Evolutionary conservation across 2,329 filamentous ascomycete genomes (phyloP).

Genomic region (Arthroderma sp.): DNA sequence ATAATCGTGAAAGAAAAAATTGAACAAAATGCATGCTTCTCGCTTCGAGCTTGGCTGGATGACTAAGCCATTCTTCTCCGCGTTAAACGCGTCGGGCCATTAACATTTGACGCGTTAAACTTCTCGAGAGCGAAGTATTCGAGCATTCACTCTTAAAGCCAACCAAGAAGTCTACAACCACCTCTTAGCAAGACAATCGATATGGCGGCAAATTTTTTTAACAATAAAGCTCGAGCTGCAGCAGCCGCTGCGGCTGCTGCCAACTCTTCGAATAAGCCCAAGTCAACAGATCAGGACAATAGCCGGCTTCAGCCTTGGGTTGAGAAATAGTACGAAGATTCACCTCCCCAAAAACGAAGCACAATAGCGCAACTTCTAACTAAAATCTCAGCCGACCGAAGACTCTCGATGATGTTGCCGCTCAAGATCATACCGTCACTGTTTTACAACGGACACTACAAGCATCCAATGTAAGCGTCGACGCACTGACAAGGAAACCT

Average conservation of each 20-base stretch:
- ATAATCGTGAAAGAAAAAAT: too few relatives aligned
- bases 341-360: neutral
- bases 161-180: too few relatives aligned
- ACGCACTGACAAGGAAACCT: conserved; percentile 11
- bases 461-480: conserved; percentile 60
- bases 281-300: conserved; percentile 48
- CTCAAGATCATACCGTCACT: conserved; percentile 92
- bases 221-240: conserved; percentile 69
- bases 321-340: conserved; percentile 72
- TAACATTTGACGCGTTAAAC: too few relatives aligned
- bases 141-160: too few relatives aligned
- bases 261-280: conserved; percentile 37
- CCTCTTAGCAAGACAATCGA: too few relatives aligned
- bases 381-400: conserved; percentile 63
- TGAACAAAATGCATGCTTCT: too few relatives aligned
- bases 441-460: conserved; percentile 86
- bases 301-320: conserved; percentile 81
- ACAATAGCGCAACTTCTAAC: conserved; percentile 4
- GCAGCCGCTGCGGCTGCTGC: conserved; percentile 50
- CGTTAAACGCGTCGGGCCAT: too few relatives aligned
- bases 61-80: too few relatives aligned
- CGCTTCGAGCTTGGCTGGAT: too few relatives aligned
- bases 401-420: conserved; percentile 83
- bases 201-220: conserved; percentile 79
- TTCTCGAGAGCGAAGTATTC: too few relatives aligned